Evolutionary conservation across 2,329 filamentous ascomycete genomes (phyloP).

Genomic region (Penicillium sp.): DNA sequence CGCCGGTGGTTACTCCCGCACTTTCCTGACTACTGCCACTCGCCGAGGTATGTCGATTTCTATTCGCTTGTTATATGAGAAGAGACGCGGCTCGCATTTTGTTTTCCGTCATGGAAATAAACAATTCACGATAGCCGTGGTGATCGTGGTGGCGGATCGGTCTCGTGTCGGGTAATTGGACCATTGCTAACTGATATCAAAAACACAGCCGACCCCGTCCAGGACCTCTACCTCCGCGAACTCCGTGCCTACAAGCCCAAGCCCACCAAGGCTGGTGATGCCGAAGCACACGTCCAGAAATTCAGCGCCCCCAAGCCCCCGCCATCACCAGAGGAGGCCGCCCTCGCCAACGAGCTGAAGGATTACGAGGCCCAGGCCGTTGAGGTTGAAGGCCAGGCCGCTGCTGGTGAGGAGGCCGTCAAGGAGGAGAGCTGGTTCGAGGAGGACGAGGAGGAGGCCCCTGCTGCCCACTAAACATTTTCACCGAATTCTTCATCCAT

Average conservation of each 20-base stretch:
- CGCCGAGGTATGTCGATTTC: conserved; percentile 55
- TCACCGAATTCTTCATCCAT: background rate
- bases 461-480: conserved; percentile 39
- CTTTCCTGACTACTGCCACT: conserved; percentile 60
- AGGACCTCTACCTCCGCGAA: conserved; percentile 96
- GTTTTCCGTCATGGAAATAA: background rate
- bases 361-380: conserved; percentile 92
- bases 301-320: conserved; percentile 79
- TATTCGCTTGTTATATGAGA: background rate
- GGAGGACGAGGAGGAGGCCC: conserved; percentile 58
- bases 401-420: conserved; percentile 57
- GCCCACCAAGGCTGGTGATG: conserved; percentile 76
- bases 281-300: conserved; percentile 85
- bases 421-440: conserved; percentile 76
- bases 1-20: conserved; percentile 55
- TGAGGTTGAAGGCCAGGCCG: conserved; percentile 85
- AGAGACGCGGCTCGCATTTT: background rate
- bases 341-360: conserved; percentile 86
- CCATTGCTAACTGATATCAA: background rate
- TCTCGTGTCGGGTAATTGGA: conserved; percentile 2
- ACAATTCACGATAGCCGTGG: background rate
- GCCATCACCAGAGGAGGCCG: conserved; percentile 85
- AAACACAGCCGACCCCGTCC: conserved; percentile 81
- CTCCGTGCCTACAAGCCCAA: conserved; percentile 91
- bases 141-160: background rate